Evolutionary conservation across 441 rosid genomes (phyloP).

Genomic region (Populus hybrid): DNA sequence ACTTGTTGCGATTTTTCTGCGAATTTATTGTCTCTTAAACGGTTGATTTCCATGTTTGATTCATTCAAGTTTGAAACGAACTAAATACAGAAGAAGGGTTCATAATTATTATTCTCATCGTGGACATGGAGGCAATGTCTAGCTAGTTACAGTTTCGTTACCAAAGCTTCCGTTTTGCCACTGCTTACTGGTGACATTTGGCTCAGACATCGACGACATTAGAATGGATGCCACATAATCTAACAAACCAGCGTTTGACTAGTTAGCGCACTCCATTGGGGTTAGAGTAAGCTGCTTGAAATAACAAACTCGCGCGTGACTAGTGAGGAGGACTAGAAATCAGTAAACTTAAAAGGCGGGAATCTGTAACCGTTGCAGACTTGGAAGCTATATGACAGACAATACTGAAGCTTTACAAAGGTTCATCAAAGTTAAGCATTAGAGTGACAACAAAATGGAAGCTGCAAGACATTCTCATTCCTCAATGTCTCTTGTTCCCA

Average conservation of each 20-base stretch:
- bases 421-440: neutral
- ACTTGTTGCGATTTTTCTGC: no score
- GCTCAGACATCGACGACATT: neutral
- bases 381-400: constrained; percentile 33
- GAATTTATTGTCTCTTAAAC: neutral
- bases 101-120: neutral
- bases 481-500: constrained; percentile 43
- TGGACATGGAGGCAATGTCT: neutral
- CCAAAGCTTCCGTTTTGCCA: neutral
- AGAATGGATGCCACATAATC: neutral
- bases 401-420: neutral
- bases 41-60: neutral
- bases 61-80: neutral
- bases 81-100: neutral
- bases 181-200: neutral
- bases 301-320: neutral
- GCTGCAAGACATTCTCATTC: constrained; percentile 32
- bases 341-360: neutral
- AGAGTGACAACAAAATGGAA: constrained; percentile 27
- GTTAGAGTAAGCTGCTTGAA: neutral
- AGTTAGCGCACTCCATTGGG: neutral
- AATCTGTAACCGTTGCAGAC: neutral
- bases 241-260: neutral
- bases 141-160: neutral
- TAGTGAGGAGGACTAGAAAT: neutral